phyloP scores from a whole-genome alignment of 768 basidiomycete species.

The Leucogyrophana mollusca region DNA sequence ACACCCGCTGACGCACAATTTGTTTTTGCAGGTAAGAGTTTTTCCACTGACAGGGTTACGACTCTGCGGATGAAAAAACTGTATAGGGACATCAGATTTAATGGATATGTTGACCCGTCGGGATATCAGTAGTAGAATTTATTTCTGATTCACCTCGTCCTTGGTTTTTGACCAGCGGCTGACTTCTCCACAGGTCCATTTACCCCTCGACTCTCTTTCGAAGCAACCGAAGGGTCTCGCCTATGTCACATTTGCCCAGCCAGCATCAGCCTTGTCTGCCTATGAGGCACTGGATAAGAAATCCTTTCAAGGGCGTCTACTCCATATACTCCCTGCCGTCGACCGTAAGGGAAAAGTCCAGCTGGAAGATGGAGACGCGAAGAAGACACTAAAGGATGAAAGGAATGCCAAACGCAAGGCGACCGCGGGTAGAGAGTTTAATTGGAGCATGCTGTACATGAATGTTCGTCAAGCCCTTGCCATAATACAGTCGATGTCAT shows the following conservation, averaged over 20 bases:
- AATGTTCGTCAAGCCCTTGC: slow-evolving; percentile 66
- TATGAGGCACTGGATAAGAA: slow-evolving; percentile 77
- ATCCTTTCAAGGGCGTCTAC: slow-evolving; percentile 86
- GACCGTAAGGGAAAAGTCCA: slow-evolving; percentile 54
- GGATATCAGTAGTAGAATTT: slow-evolving; percentile 59
- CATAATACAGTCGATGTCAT: slow-evolving; percentile 14
- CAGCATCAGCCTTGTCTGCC: slow-evolving; percentile 59
- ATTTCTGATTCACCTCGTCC: slow-evolving; percentile 31
- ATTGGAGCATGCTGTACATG: slow-evolving; percentile 95
- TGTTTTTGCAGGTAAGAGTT: slow-evolving; percentile 3
- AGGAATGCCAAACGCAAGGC: slow-evolving; percentile 60
- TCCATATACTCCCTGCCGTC: slow-evolving; percentile 88
- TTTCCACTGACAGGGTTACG: not conserved
- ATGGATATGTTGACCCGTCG: slow-evolving; percentile 39
- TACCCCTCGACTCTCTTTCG: slow-evolving; percentile 48
- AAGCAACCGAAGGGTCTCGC: slow-evolving; percentile 60
- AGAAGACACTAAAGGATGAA: slow-evolving; percentile 60
- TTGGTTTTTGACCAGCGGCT: not conserved
- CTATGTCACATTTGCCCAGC: slow-evolving; percentile 50
- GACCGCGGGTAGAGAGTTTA: slow-evolving; percentile 75
- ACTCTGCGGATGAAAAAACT: slow-evolving; percentile 42
- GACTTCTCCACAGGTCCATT: slow-evolving; percentile 45
- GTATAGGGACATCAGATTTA: slow-evolving; percentile 61
- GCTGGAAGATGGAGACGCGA: slow-evolving; percentile 38
- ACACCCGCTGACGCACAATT: not conserved